Evolutionary conservation across 2,329 filamentous ascomycete genomes (phyloP).

Genomic region (Teratosphaeria viscida): DNA sequence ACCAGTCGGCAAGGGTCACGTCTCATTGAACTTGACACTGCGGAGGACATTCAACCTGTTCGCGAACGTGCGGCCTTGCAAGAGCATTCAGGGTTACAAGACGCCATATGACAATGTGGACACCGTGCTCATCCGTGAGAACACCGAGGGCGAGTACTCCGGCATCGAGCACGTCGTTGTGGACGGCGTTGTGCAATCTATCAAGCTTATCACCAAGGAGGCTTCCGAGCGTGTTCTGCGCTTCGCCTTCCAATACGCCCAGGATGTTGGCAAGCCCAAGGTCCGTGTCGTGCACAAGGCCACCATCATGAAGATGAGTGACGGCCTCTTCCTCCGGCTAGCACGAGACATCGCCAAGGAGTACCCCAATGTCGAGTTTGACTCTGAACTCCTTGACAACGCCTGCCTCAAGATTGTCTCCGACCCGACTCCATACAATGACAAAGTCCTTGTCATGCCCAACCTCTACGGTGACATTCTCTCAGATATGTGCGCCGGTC

Average conservation of each 20-base stretch:
- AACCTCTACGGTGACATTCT: slow-evolving; percentile 99
- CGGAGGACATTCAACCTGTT: slow-evolving; percentile 99
- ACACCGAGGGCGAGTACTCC: slow-evolving; percentile 99
- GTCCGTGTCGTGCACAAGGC: slow-evolving; percentile 98
- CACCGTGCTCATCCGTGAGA: slow-evolving; percentile 96
- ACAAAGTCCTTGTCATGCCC: slow-evolving; percentile 95
- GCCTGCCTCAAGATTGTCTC: slow-evolving; percentile 98
- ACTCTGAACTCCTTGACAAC: slow-evolving; percentile 97
- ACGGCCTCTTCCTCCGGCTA: slow-evolving; percentile 49
- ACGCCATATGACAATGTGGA: slow-evolving; percentile 55
- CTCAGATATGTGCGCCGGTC: slow-evolving; percentile 97
- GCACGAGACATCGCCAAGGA: slow-evolving; percentile 62
- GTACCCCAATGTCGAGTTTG: slow-evolving; percentile 91
- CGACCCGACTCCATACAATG: slow-evolving; percentile 92
- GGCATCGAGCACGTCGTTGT: slow-evolving; percentile 98
- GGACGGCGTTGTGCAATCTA: slow-evolving; percentile 95
- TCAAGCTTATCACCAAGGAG: slow-evolving; percentile 43
- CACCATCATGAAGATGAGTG: slow-evolving; percentile 99
- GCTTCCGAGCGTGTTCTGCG: slow-evolving; percentile 78
- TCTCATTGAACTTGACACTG: slow-evolving; percentile 96
- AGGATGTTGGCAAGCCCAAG: slow-evolving; percentile 88
- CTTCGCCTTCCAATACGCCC: slow-evolving; percentile 56
- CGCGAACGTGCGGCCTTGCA: slow-evolving; percentile 96
- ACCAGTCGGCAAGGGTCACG: slow-evolving; percentile 95
- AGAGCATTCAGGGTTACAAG: slow-evolving; percentile 43